These are phyloP conservation scores for Medicago lupulina DNA, from an alignment of 306 rosid species.

Conservation along the genomic window DNA sequence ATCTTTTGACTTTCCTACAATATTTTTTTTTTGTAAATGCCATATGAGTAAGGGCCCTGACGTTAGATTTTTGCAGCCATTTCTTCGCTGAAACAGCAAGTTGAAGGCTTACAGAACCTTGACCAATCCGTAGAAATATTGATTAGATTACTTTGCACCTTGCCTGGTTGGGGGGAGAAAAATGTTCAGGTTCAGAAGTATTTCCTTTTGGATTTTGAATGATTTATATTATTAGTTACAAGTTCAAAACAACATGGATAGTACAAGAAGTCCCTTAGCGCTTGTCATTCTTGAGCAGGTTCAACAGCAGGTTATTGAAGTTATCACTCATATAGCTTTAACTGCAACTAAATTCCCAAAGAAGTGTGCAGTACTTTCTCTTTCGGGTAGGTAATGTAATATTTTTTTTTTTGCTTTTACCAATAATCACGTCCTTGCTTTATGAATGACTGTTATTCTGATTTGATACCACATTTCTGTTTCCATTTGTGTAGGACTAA, in stretches of 20 bases:
- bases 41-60: conserved; percentile 33
- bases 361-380: conserved; percentile 93
- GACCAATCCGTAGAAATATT: conserved; percentile 74
- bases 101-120: conserved; percentile 77
- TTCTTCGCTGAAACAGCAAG: conserved; percentile 83
- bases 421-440: background rate
- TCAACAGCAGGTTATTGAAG: conserved; percentile 96
- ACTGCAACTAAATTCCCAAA: conserved; percentile 81
- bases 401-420: conserved; percentile 25
- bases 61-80: conserved; percentile 68
- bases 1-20: conserved; percentile 22
- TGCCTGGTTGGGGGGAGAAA: conserved; percentile 99
- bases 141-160: conserved; percentile 77
- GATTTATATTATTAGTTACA: conserved; percentile 23
- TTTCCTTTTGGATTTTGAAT: conserved; percentile 32
- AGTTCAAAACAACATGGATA: conserved; percentile 7
- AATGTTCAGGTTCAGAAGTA: conserved; percentile 85
- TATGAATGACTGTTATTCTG: conserved; percentile 3
- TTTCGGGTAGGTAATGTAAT: conserved; percentile 64
- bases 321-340: conserved; percentile 72
- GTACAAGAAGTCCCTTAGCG: conserved; percentile 18
- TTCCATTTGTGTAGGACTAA: conserved; percentile 65
- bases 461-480: conserved; percentile 15
- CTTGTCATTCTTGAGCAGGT: conserved; percentile 63
- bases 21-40: conserved; percentile 24